Evolutionary conservation across 805 yeast species (phyloP).

Genomic region (Ogataea salicorniae): DNA sequence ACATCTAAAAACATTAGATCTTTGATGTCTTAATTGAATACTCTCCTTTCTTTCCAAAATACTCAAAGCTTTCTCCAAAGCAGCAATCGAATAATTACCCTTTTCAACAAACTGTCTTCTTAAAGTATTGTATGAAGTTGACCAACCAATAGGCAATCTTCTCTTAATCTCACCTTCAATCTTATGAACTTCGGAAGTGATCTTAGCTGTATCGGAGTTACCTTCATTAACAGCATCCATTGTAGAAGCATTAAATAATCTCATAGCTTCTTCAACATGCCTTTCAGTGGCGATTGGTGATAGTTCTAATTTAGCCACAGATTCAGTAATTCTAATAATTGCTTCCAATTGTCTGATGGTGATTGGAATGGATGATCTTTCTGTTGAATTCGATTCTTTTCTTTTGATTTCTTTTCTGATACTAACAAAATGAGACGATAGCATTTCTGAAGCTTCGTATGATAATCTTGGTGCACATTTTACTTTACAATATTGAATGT

Average conservation of each 20-base stretch:
- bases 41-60: slow-evolving; percentile 82
- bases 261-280: slow-evolving; percentile 93
- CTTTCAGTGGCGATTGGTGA: slow-evolving; percentile 79
- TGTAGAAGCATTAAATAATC: slow-evolving; percentile 93
- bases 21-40: slow-evolving; percentile 83
- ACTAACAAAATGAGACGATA: slow-evolving; percentile 88
- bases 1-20: slow-evolving; percentile 72
- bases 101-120: slow-evolving; percentile 75
- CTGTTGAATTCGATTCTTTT: slow-evolving; percentile 76
- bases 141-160: slow-evolving; percentile 94
- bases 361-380: slow-evolving; percentile 92
- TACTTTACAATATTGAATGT: slow-evolving; percentile 82
- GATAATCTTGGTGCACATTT: slow-evolving; percentile 92
- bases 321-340: slow-evolving; percentile 89
- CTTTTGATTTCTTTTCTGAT: slow-evolving; percentile 79
- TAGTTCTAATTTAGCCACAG: slow-evolving; percentile 81
- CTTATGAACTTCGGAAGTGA: slow-evolving; percentile 64
- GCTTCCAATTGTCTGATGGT: slow-evolving; percentile 98
- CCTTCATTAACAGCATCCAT: slow-evolving; percentile 76
- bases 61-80: slow-evolving; percentile 76
- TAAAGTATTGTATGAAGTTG: slow-evolving; percentile 80
- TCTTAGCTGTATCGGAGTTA: slow-evolving; percentile 46
- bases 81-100: slow-evolving; percentile 53
- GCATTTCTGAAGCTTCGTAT: slow-evolving; percentile 81
- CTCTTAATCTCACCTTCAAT: slow-evolving; percentile 84